A percentile compares a stretch with the other conserved stretches of the same genome.
phyloP scores from a whole-genome alignment of 495 filamentous ascomycete genomes.

The Elaphomyces granulatus region DNA sequence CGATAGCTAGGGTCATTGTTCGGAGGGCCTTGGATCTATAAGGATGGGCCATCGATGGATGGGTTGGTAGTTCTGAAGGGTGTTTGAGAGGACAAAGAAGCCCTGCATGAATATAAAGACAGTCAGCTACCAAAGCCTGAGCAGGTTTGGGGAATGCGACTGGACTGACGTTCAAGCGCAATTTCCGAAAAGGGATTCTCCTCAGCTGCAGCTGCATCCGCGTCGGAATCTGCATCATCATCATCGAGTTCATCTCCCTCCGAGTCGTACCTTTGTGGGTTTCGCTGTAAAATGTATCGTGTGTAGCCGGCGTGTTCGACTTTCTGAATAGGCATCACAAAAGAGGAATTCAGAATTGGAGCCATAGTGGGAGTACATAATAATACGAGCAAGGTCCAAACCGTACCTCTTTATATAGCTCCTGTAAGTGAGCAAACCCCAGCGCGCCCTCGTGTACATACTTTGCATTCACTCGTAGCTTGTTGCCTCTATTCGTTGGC shows the following conservation, averaged over 20 bases:
- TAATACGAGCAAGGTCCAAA: not conserved
- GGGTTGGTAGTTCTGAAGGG: constrained; percentile 67
- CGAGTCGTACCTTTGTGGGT: constrained; percentile 61
- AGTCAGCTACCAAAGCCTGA: constrained; percentile 3
- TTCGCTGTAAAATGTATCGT: constrained; percentile 68
- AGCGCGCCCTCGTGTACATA: constrained; percentile 67
- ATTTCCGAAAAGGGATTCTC: constrained; percentile 74
- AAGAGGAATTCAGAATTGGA: no score
- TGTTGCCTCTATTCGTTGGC: constrained; percentile 82
- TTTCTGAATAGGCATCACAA: no score
- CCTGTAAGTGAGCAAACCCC: constrained; percentile 51
- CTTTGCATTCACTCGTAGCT: constrained; percentile 68
- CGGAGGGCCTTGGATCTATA: constrained; percentile 73
- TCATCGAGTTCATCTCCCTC: constrained; percentile 73
- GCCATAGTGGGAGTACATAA: no score
- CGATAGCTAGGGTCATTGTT: constrained; percentile 55
- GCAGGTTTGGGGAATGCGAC: constrained; percentile 1
- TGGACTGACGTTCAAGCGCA: constrained; percentile 59
- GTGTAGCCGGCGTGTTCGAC: constrained; percentile 75
- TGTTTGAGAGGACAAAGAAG: constrained; percentile 77
- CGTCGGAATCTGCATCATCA: constrained; percentile 68
- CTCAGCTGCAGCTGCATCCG: constrained; percentile 53
- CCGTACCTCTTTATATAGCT: constrained; percentile 73
- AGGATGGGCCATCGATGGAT: constrained; percentile 69
- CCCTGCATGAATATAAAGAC: constrained; percentile 34